phyloP scores from a whole-genome alignment of 2,329 filamentous ascomycete species.

The Exophiala aquamarina region DNA sequence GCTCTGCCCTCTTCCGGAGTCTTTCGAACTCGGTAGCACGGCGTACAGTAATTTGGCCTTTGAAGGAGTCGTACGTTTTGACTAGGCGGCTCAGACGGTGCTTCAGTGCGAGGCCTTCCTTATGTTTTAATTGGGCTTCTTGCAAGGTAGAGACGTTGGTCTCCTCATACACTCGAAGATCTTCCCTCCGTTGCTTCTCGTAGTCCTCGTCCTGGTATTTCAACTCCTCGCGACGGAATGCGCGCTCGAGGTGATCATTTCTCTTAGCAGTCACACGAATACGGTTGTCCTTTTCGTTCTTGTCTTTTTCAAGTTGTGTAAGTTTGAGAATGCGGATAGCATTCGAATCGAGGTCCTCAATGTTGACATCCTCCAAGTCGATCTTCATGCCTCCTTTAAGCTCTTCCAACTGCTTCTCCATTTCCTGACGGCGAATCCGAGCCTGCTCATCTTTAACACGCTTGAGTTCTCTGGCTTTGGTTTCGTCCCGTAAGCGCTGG shows the following conservation, averaged over 20 bases:
- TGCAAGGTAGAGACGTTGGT: slow-evolving; percentile 74
- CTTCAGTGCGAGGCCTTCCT: slow-evolving; percentile 89
- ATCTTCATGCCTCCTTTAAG: slow-evolving; percentile 89
- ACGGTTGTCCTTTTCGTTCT: slow-evolving; percentile 91
- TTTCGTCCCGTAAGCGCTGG: slow-evolving; percentile 85
- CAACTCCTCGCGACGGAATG: slow-evolving; percentile 90
- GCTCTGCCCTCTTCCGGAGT: slow-evolving; percentile 85
- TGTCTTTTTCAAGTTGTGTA: slow-evolving; percentile 93
- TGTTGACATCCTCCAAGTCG: slow-evolving; percentile 68
- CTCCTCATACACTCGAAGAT: slow-evolving; percentile 77
- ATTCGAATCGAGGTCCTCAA: slow-evolving; percentile 85
- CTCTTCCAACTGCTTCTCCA: slow-evolving; percentile 88
- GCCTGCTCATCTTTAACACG: slow-evolving; percentile 84
- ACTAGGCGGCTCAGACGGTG: slow-evolving; percentile 85
- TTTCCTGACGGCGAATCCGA: slow-evolving; percentile 85
- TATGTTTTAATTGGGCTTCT: slow-evolving; percentile 84
- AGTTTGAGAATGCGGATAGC: slow-evolving; percentile 93
- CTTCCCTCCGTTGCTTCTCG: slow-evolving; percentile 73
- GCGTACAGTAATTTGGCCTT: slow-evolving; percentile 76
- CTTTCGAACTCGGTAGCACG: slow-evolving; percentile 95
- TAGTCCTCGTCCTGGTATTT: slow-evolving; percentile 90
- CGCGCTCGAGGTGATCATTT: slow-evolving; percentile 94
- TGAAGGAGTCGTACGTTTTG: slow-evolving; percentile 80
- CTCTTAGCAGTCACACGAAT: slow-evolving; percentile 91
- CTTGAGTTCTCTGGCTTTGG: slow-evolving; percentile 83